phyloP scores from a whole-genome alignment of 352 stramenopile species.

The Phytophthora pseudosyringae region DNA sequence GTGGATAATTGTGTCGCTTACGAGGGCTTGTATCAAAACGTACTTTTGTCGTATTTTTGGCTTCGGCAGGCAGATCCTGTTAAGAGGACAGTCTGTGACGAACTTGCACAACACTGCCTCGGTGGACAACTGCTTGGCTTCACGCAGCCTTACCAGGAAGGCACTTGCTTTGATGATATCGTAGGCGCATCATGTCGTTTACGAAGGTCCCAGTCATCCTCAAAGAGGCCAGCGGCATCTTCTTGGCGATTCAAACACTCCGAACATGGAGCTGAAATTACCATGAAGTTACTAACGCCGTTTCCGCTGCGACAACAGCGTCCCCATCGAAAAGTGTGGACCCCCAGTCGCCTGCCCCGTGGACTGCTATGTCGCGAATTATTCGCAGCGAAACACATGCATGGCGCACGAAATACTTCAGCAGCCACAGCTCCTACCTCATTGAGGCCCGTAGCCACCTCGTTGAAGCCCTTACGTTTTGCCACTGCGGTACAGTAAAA shows the following conservation, averaged over 20 bases:
- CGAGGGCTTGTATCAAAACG: too few species aligned
- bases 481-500: slow-evolving; percentile 9
- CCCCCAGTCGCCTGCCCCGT: background rate
- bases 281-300: slow-evolving; percentile 6
- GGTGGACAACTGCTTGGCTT: too few species aligned
- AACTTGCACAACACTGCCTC: too few species aligned
- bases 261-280: background rate
- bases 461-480: slow-evolving; percentile 6
- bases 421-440: slow-evolving; percentile 1
- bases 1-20: too few species aligned
- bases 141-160: too few species aligned
- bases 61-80: too few species aligned
- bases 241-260: background rate
- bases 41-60: too few species aligned
- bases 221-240: background rate
- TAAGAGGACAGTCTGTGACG: too few species aligned
- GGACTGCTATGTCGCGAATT: too few species aligned
- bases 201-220: background rate
- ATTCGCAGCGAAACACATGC: too few species aligned
- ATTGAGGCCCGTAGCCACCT: slow-evolving; percentile 5
- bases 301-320: slow-evolving; percentile 7
- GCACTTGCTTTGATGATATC: too few species aligned
- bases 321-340: slow-evolving; percentile 22
- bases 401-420: background rate
- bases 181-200: background rate